phyloP scores from a whole-genome alignment of 441 rosid species.

The Flueggea neowawraea region DNA sequence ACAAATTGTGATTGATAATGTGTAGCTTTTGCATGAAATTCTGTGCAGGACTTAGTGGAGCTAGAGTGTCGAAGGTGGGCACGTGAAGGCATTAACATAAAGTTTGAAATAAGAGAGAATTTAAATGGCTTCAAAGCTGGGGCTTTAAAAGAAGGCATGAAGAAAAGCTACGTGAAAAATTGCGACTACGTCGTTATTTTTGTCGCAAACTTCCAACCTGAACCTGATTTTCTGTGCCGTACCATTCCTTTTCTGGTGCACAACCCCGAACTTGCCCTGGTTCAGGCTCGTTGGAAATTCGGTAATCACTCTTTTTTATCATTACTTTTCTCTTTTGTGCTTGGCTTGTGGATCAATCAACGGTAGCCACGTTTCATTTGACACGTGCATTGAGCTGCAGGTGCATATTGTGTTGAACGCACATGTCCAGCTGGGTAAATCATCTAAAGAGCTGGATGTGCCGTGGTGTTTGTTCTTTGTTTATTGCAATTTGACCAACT shows the following conservation, averaged over 20 bases:
- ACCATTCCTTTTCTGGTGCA: constrained; percentile 74
- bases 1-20: no score
- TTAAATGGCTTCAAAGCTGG: constrained; percentile 95
- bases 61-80: constrained; percentile 91
- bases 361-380: constrained; percentile 17
- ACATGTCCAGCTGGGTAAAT: no score
- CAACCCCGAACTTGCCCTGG: constrained; percentile 34
- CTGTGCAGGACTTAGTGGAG: constrained; percentile 69
- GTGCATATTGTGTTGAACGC: no score
- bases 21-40: background rate
- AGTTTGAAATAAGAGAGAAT: constrained; percentile 74
- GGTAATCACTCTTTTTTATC: constrained; percentile 37
- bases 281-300: constrained; percentile 53
- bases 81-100: constrained; percentile 89
- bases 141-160: constrained; percentile 92
- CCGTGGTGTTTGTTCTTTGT: no score
- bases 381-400: no score
- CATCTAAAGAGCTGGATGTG: no score
- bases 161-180: constrained; percentile 66
- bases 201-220: constrained; percentile 95
- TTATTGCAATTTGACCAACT: no score
- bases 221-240: constrained; percentile 78
- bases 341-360: constrained; percentile 18
- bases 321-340: background rate
- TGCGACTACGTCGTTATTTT: constrained; percentile 90